Conservation (phyloP, 108 stramenopile genomes). For the Craspedostauros australis region DNA sequence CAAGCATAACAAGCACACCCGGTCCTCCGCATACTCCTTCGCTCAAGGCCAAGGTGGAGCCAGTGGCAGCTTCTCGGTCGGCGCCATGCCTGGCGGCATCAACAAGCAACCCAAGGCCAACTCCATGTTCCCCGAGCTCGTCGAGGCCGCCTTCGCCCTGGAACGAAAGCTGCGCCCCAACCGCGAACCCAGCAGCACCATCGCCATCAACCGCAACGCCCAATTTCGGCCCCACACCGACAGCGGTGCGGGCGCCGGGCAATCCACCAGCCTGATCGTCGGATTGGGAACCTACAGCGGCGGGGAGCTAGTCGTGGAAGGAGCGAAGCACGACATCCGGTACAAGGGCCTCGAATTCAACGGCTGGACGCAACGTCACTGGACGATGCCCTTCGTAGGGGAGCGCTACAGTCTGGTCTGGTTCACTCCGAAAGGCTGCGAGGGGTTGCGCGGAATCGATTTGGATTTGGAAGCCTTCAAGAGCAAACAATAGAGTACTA, state of each 20-base stretch:
- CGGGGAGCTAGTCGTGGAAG: conserved; percentile 90
- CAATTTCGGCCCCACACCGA: conserved; percentile 89
- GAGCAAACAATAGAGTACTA: no score
- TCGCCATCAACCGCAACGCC: conserved; percentile 96
- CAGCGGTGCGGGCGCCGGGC: conserved; percentile 91
- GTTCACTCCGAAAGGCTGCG: conserved; percentile 93
- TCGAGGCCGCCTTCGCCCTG: conserved; percentile 80
- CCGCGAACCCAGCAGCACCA: conserved; percentile 84
- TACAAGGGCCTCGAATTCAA: conserved; percentile 90
- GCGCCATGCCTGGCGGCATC: conserved; percentile 69
- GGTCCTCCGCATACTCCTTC: conserved; percentile 61
- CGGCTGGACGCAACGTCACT: conserved; percentile 93
- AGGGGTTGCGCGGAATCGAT: conserved; percentile 73
- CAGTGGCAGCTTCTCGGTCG: conserved; percentile 73
- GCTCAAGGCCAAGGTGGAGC: conserved; percentile 67
- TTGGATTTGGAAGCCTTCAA: conserved; percentile 12
- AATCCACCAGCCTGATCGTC: conserved; percentile 86
- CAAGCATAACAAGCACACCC: conserved; percentile 23
- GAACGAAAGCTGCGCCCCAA: conserved; percentile 65
- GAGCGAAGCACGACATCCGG: conserved; percentile 77
- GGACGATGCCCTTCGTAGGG: conserved; percentile 88
- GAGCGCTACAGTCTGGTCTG: conserved; percentile 92
- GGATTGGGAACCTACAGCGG: conserved; percentile 85
- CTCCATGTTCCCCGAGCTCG: conserved; percentile 85
- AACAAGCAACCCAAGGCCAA: conserved; percentile 77